Conservation (phyloP, 73 alveolate species). For the Paramecium bursaria region DNA sequence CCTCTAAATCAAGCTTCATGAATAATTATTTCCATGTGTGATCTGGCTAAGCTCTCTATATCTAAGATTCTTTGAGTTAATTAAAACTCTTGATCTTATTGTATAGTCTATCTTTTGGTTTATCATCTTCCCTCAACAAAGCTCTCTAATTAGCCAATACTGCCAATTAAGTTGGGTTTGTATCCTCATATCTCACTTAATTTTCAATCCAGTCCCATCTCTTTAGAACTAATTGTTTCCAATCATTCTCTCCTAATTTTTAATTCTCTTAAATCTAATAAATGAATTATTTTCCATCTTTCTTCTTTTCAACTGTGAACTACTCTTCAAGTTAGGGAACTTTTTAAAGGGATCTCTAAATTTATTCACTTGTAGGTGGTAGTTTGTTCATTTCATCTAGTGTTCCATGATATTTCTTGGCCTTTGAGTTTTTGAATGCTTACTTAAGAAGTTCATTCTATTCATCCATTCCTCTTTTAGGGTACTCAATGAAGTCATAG, state of each 20-base stretch:
- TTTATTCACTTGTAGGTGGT: slow-evolving; percentile 80
- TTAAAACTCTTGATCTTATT: slow-evolving; percentile 61
- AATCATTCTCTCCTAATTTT: slow-evolving; percentile 50
- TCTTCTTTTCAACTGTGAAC: slow-evolving; percentile 15
- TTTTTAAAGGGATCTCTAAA: slow-evolving; percentile 67
- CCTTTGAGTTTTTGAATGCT: slow-evolving; percentile 86
- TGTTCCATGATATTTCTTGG: slow-evolving; percentile 93
- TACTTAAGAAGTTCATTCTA: slow-evolving; percentile 82
- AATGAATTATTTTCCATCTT: slow-evolving; percentile 80
- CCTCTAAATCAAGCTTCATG: slow-evolving; percentile 90
- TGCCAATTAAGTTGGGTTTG: slow-evolving; percentile 50
- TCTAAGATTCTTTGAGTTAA: not conserved
- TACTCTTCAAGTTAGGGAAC: slow-evolving; percentile 79
- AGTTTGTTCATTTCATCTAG: slow-evolving; percentile 85
- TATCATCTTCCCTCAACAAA: slow-evolving; percentile 49
- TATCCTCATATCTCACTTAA: slow-evolving; percentile 47
- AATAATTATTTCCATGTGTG: slow-evolving; percentile 91
- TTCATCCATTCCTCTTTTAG: slow-evolving; percentile 78
- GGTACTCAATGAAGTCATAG: slow-evolving; percentile 76
- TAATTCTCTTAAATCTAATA: slow-evolving; percentile 79
- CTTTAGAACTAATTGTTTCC: slow-evolving; percentile 63
- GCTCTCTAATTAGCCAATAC: slow-evolving; percentile 63
- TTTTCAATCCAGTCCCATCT: slow-evolving; percentile 79
- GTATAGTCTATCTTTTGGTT: slow-evolving; percentile 72
- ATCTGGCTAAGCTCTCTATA: slow-evolving; percentile 26